Conservation (phyloP, 306 rosid species). For the Cucumis cinereus region DNA sequence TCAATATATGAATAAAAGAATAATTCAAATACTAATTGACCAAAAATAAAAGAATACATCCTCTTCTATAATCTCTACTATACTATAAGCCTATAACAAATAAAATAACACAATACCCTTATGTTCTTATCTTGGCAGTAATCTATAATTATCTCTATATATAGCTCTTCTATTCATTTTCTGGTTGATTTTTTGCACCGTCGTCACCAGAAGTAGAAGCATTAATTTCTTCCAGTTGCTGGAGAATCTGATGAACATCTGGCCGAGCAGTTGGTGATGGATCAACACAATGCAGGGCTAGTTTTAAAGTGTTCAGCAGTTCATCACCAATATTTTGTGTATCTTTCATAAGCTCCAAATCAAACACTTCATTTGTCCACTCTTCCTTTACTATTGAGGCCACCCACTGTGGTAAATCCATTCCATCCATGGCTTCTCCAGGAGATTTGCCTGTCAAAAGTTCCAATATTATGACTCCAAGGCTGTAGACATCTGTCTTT, state of each 20-base stretch:
- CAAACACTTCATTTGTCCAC: slow-evolving; percentile 95
- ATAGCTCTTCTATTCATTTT: slow-evolving; percentile 9
- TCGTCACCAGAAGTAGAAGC: slow-evolving; percentile 47
- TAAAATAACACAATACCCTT: background rate
- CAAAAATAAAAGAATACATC: background rate
- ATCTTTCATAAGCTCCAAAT: slow-evolving; percentile 78
- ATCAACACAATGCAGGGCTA: slow-evolving; percentile 95
- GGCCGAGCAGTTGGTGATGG: slow-evolving; percentile 91
- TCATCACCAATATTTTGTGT: slow-evolving; percentile 64
- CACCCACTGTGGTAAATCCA: slow-evolving; percentile 95
- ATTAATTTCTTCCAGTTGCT: slow-evolving; percentile 71
- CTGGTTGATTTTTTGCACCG: slow-evolving; percentile 36
- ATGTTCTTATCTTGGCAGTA: background rate
- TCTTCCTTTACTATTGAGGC: slow-evolving; percentile 95
- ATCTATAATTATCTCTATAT: background rate
- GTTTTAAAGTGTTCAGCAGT: slow-evolving; percentile 63
- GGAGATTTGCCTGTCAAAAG: slow-evolving; percentile 90
- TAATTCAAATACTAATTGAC: background rate
- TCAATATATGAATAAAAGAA: slow-evolving; percentile 4
- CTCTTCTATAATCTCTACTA: background rate
- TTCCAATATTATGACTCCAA: slow-evolving; percentile 88
- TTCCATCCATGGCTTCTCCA: slow-evolving; percentile 68
- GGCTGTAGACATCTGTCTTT: slow-evolving; percentile 81
- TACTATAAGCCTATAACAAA: background rate
- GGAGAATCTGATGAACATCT: slow-evolving; percentile 56